These are phyloP conservation scores for Filobasidium floriforme DNA, from an alignment of 768 basidiomycete species.

Conservation along the genomic window DNA sequence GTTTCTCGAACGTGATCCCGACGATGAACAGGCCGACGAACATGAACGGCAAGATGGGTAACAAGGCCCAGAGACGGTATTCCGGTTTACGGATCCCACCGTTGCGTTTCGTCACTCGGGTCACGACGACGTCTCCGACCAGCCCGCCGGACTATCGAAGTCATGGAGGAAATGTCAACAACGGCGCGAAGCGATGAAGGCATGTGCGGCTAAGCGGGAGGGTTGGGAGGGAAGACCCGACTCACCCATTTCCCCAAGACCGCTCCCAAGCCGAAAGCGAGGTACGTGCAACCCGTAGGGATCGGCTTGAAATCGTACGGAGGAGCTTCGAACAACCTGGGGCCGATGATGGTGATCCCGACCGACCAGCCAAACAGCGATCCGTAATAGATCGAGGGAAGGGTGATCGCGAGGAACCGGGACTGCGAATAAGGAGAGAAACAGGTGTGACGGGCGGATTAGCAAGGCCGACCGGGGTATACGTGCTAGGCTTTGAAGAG, in stretches of 20 bases:
- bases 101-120: conserved; percentile 17
- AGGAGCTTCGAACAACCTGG: conserved; percentile 26
- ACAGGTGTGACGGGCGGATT: too few species aligned
- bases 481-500: too few species aligned
- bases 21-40: conserved; percentile 27
- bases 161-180: too few species aligned
- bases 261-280: conserved; percentile 29
- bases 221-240: too few species aligned
- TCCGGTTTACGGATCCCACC: conserved; percentile 31
- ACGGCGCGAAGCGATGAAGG: too few species aligned
- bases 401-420: conserved; percentile 25
- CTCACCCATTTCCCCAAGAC: conserved; percentile 31
- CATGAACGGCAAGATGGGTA: conserved; percentile 32
- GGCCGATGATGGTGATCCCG: conserved; percentile 30
- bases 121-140: conserved; percentile 31
- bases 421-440: too few species aligned
- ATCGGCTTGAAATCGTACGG: conserved; percentile 28
- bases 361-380: conserved; percentile 30
- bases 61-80: conserved; percentile 27
- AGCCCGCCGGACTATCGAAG: conserved; percentile 26
- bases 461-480: too few species aligned
- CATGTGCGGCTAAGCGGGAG: too few species aligned
- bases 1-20: conserved; percentile 25
- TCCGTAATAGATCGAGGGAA: conserved; percentile 31
- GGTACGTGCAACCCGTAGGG: conserved; percentile 26